Percentiles rank a stretch among this genome's conserved stretches.
phyloP scores from a whole-genome alignment of 371 early-diverging fungal genomes.

The Massospora cicadina region DNA sequence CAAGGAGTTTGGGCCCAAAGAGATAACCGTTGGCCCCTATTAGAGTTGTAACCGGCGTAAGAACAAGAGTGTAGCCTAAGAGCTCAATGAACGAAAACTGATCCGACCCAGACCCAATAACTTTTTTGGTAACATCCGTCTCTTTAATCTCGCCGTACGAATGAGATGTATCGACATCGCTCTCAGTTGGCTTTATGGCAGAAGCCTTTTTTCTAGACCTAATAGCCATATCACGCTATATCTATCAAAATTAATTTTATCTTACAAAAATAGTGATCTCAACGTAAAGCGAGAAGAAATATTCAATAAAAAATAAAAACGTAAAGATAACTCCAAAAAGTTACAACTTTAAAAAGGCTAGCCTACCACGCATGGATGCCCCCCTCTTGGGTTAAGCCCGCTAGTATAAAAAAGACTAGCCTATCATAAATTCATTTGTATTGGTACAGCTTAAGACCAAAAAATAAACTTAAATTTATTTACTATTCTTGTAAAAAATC shows the following conservation, averaged over 20 bases:
- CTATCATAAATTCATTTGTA: too few species aligned
- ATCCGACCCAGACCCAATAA: neutral
- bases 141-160: neutral
- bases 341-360: too few species aligned
- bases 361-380: too few species aligned
- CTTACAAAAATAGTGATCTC: neutral
- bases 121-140: neutral
- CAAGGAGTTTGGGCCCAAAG: constrained; percentile 1
- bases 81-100: constrained; percentile 8
- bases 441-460: too few species aligned
- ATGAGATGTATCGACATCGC: neutral
- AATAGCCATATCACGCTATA: neutral
- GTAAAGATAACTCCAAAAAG: too few species aligned
- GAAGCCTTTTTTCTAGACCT: neutral
- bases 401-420: too few species aligned
- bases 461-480: too few species aligned
- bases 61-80: constrained; percentile 1
- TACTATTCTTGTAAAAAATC: too few species aligned
- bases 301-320: too few species aligned
- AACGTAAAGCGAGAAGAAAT: neutral
- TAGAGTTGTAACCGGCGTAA: constrained; percentile 3
- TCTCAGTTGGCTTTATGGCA: neutral
- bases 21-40: neutral
- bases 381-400: too few species aligned
- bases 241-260: neutral